Percentiles rank a stretch among this genome's conserved stretches.
Evolutionary conservation across 768 basidiomycete species (phyloP).

Genomic region (Pulveroboletus frians): DNA sequence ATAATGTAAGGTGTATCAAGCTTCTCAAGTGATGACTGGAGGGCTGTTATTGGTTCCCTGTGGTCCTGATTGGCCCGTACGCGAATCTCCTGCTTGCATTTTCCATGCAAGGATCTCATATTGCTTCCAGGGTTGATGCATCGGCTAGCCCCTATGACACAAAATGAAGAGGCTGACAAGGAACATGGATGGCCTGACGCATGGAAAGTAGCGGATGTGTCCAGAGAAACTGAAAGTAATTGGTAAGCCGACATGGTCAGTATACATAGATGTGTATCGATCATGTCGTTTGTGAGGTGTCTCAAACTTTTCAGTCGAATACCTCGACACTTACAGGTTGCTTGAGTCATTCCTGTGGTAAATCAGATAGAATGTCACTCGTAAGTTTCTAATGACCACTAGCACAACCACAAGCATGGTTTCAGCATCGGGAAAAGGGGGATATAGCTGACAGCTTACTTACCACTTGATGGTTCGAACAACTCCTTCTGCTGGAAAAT

Average conservation of each 20-base stretch:
- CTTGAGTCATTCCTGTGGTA: slow-evolving; percentile 59
- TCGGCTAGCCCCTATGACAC: slow-evolving; percentile 75
- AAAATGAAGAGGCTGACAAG: slow-evolving; percentile 49
- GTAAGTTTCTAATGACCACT: slow-evolving; percentile 32
- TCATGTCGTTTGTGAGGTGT: slow-evolving; percentile 38
- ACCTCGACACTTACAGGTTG: slow-evolving; percentile 53
- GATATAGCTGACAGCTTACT: slow-evolving; percentile 73
- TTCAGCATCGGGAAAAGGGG: slow-evolving; percentile 40
- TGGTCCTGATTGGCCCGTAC: slow-evolving; percentile 84
- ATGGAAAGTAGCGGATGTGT: slow-evolving; percentile 73
- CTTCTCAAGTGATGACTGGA: too few relatives aligned
- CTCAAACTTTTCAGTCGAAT: slow-evolving; percentile 66
- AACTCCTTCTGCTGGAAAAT: slow-evolving; percentile 64
- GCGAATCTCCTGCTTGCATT: slow-evolving; percentile 14
- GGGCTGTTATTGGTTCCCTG: too few relatives aligned
- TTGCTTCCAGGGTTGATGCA: slow-evolving; percentile 61
- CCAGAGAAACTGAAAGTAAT: slow-evolving; percentile 75
- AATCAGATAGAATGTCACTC: slow-evolving; percentile 81
- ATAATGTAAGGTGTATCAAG: too few relatives aligned
- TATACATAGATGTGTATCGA: not conserved
- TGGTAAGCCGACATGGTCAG: slow-evolving; percentile 34
- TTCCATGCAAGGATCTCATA: not conserved
- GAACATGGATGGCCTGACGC: slow-evolving; percentile 64
- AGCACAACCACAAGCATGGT: not conserved
- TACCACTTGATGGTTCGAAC: slow-evolving; percentile 63